phyloP scores from a whole-genome alignment of 257 asterid genomes.

The Capsicum baccatum region DNA sequence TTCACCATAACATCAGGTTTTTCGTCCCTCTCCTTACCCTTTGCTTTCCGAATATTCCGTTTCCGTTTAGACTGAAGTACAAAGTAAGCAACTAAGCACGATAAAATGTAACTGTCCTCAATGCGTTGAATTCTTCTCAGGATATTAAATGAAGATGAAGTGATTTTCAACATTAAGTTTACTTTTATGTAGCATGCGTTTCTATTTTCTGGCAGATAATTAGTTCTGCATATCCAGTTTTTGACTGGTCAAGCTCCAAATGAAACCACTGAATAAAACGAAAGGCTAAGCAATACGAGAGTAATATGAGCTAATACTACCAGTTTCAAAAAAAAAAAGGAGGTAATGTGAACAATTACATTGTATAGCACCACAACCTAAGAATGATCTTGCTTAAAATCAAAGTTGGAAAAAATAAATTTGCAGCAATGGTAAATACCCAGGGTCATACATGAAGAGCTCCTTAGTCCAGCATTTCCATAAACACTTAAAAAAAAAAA shows the following conservation, averaged over 20 bases:
- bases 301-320: neutral
- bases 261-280: neutral
- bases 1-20: slow-evolving; percentile 46
- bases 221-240: neutral
- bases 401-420: neutral
- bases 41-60: slow-evolving; percentile 65
- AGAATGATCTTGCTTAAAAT: neutral
- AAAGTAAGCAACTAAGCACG: neutral
- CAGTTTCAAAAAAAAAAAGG: too few species aligned
- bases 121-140: neutral
- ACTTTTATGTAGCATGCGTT: neutral
- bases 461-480: slow-evolving; percentile 22
- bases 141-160: slow-evolving; percentile 2
- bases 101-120: slow-evolving; percentile 22
- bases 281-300: neutral
- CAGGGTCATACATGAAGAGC: slow-evolving; percentile 7
- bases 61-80: slow-evolving; percentile 75
- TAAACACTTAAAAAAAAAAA: neutral
- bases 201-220: neutral
- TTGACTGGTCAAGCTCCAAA: neutral
- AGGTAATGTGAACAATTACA: neutral
- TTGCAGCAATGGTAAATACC: slow-evolving; percentile 19
- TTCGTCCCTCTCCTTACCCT: slow-evolving; percentile 72
- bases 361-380: neutral
- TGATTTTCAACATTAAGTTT: neutral